phyloP scores from a whole-genome alignment of 805 yeast genomes.

The Kuraishia piskuri region DNA sequence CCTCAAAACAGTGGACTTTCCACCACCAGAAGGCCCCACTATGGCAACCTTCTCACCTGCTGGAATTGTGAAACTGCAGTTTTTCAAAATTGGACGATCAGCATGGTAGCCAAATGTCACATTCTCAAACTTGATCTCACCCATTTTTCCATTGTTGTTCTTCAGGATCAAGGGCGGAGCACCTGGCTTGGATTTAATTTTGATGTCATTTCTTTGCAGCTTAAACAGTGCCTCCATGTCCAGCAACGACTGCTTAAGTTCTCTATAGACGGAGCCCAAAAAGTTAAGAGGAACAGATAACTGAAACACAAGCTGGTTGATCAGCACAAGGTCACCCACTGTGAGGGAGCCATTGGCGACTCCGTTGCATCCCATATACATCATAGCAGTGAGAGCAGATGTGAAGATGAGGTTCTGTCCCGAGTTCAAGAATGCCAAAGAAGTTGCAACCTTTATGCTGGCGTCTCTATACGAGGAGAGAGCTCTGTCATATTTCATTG shows the following conservation, averaged over 20 bases:
- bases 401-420: constrained; percentile 82
- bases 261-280: constrained; percentile 92
- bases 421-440: constrained; percentile 67
- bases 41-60: constrained; percentile 89
- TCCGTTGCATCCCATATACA: constrained; percentile 96
- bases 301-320: constrained; percentile 94
- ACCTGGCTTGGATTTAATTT: constrained; percentile 49
- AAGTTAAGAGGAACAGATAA: constrained; percentile 91
- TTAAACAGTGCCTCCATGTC: constrained; percentile 95
- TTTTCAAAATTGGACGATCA: constrained; percentile 73
- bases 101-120: constrained; percentile 91
- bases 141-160: constrained; percentile 32
- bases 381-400: constrained; percentile 87
- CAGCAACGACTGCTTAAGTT: constrained; percentile 80
- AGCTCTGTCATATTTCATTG: constrained; percentile 70
- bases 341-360: constrained; percentile 76
- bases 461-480: constrained; percentile 66
- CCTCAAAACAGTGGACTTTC: constrained; percentile 83
- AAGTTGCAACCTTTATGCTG: constrained; percentile 75
- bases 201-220: constrained; percentile 66
- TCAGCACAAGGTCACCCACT: constrained; percentile 91
- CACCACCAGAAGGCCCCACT: constrained; percentile 96
- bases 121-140: constrained; percentile 81
- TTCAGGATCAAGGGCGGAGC: constrained; percentile 54
- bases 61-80: constrained; percentile 79